Conservation (phyloP, 345 rosid genomes). For the Euphorbia pulcherrima region DNA sequence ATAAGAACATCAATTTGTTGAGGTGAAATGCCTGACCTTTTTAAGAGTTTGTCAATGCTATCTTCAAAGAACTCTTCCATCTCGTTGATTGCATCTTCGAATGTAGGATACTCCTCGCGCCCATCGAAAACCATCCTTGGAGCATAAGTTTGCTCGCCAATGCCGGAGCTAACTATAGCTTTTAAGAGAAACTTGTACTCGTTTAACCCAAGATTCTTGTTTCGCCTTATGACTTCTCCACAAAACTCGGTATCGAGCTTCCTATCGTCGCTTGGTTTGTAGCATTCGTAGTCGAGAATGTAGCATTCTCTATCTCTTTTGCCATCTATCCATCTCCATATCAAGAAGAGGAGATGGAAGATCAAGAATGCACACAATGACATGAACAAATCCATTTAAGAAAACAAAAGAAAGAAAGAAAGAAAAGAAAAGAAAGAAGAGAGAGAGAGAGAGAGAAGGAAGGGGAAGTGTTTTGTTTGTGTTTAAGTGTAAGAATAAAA, state of each 20-base stretch:
- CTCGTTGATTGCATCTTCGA: constrained; percentile 59
- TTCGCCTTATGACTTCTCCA: constrained; percentile 38
- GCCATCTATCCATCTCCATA: constrained; percentile 25
- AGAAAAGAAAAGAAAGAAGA: neutral
- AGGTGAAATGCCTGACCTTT: constrained; percentile 59
- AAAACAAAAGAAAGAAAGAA: neutral
- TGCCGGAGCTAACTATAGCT: constrained; percentile 47
- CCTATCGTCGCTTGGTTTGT: constrained; percentile 42
- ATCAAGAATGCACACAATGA: constrained; percentile 25
- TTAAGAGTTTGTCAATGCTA: constrained; percentile 52
- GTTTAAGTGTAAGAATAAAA: neutral
- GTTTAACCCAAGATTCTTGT: constrained; percentile 35
- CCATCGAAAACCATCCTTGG: constrained; percentile 39
- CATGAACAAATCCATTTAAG: constrained; percentile 31
- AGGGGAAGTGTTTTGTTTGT: neutral
- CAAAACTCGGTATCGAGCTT: constrained; percentile 33
- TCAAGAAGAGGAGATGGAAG: constrained; percentile 20
- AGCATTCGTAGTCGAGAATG: constrained; percentile 42
- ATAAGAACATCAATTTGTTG: constrained; percentile 66
- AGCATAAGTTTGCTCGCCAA: constrained; percentile 45
- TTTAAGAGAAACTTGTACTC: constrained; percentile 49
- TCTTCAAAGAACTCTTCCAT: constrained; percentile 81
- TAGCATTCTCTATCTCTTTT: constrained; percentile 36
- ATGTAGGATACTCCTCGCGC: constrained; percentile 49
- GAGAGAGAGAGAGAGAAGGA: neutral